Percentiles rank a stretch among this genome's conserved stretches.
Conservation (phyloP, 208 protist species). For the Trypanosoma theileri region DNA sequence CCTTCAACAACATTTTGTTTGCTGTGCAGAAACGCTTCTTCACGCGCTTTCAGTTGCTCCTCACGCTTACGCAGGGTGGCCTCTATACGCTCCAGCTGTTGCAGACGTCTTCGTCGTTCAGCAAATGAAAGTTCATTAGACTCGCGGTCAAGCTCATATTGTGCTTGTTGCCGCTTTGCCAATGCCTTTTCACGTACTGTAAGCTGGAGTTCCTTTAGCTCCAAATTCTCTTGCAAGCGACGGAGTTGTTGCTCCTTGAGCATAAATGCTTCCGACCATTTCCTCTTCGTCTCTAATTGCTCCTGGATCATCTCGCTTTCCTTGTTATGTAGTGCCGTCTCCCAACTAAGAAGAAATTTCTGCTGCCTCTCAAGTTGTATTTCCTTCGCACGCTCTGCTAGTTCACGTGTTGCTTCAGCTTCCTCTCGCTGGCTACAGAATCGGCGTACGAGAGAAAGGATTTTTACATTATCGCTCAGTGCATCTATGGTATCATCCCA, state of each 20-base stretch:
- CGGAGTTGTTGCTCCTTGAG: conserved; percentile 6
- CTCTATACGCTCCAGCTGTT: conserved; percentile 23
- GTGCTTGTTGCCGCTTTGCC: neutral
- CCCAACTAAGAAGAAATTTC: conserved; percentile 8
- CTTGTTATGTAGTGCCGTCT: neutral
- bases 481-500: too few relatives aligned
- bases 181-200: conserved; percentile 2
- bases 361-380: neutral
- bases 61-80: conserved; percentile 5
- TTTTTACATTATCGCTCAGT: neutral
- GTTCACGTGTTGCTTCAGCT: neutral
- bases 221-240: neutral
- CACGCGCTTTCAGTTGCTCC: neutral
- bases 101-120: conserved; percentile 10
- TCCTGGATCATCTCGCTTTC: conserved; percentile 8
- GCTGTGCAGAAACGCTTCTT: neutral
- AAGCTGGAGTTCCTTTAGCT: conserved; percentile 9
- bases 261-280: conserved; percentile 18
- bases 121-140: conserved; percentile 4
- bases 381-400: neutral
- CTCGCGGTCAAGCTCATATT: conserved; percentile 12
- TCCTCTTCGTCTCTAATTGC: conserved; percentile 6
- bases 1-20: too few relatives aligned
- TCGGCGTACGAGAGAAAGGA: conserved; percentile 1
- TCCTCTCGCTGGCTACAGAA: conserved; percentile 6